Evolutionary conservation across 2,329 filamentous ascomycete species (phyloP), one percentile per base, ranked within the genome.

Genomic region (Myriosclerotinia curreyana): DNA sequence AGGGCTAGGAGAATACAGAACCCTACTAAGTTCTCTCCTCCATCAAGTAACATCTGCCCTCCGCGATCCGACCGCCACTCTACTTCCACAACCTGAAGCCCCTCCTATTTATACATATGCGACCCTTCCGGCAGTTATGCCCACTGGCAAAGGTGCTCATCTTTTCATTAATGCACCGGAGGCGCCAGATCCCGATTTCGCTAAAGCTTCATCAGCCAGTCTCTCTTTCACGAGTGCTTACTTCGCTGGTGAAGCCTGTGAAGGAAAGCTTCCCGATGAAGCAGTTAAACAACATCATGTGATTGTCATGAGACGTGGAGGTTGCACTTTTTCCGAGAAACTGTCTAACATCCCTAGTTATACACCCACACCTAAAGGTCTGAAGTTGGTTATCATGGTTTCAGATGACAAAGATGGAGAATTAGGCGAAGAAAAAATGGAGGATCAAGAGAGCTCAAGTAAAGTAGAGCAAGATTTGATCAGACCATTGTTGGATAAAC

Each of bases 311-410:
- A 86, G 85, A 36, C 86, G 95, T 7, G 94, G 95, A 48, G 86
- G 86, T 0, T 99, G 95, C 78, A 89, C 84, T 31, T 98, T 98
- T 76, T 88, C 85, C 44, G 79, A 88, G 36, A 99, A 99, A 75
- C 78, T 98, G 0, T 81, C 83, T 60, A 93, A 91, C 69, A 92
- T 98, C n/a, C 92, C 94, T 0, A 84, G 85, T 12, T 94, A 88
- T 74, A 81, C 86, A 1, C 87, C 90, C 0, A 79, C 81, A 0
- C 75, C 80, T 0, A 74, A 76, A 3, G 81, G 86, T 0, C 79
- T 98, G 22, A 90, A 96, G 75, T 82, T 98, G 4, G 91, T 98
- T 36, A 79, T 98, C 51, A 78, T 97, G 0, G 84, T 97, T 5
- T 84, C 83, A 62, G 83, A 86, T 3, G 82, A 84, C 22, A 59